Conservation (phyloP, 192 early-diverging fungal genomes). For the Thamnidium elegans region DNA sequence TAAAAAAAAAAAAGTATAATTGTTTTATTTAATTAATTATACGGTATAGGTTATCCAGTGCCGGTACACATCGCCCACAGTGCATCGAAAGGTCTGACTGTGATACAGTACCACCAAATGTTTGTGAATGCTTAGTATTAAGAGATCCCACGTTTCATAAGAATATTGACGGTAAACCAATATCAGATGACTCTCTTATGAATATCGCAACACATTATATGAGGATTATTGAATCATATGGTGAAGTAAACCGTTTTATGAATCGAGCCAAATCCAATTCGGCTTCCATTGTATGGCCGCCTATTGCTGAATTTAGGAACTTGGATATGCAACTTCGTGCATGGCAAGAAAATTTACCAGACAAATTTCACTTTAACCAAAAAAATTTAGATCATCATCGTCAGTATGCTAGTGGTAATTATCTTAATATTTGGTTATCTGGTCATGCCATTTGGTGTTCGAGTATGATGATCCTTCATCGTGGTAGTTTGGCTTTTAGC, state of each 20-base stretch:
- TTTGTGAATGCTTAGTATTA: conserved; percentile 17
- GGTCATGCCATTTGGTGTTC: conserved; percentile 27
- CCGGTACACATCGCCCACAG: conserved; percentile 41
- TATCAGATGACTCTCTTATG: conserved; percentile 22
- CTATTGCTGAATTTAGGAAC: conserved; percentile 26
- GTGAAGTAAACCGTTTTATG: conserved; percentile 24
- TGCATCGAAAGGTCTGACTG: conserved; percentile 46
- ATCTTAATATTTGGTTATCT: conserved; percentile 22
- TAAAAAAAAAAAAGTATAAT: too few relatives aligned
- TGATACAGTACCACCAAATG: conserved; percentile 24
- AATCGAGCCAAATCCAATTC: conserved; percentile 11
- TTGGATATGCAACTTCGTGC: conserved; percentile 15
- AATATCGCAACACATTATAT: conserved; percentile 18
- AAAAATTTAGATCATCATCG: conserved; percentile 16
- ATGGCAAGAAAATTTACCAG: conserved; percentile 20
- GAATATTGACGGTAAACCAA: neutral
- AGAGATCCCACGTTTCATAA: conserved; percentile 4
- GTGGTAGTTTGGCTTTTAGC: conserved; percentile 24
- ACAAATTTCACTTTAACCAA: conserved; percentile 12
- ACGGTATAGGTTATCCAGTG: conserved; percentile 26
- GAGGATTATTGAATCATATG: conserved; percentile 15
- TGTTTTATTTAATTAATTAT: too few relatives aligned
- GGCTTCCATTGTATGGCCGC: conserved; percentile 19
- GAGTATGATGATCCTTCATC: conserved; percentile 21
- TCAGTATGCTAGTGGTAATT: conserved; percentile 14